Conservation (phyloP, 352 stramenopile genomes). For the Globisporangium nagaii region DNA sequence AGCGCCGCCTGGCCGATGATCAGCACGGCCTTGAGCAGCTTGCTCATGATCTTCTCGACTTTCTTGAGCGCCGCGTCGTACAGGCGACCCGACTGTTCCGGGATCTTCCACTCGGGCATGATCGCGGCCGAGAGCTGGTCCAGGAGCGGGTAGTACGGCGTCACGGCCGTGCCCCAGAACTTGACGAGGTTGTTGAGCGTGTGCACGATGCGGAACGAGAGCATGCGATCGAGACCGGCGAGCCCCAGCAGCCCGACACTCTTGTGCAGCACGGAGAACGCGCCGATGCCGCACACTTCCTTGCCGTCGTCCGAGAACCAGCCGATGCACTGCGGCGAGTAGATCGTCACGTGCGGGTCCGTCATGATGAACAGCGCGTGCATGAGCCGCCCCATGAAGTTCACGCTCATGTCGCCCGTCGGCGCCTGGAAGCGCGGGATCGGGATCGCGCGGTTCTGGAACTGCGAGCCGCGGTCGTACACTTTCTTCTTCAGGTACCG, state of each 20-base stretch:
- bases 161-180: slow-evolving; percentile 87
- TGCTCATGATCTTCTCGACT: slow-evolving; percentile 93
- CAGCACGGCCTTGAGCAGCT: slow-evolving; percentile 89
- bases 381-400: slow-evolving; percentile 93
- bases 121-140: slow-evolving; percentile 84
- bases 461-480: slow-evolving; percentile 87
- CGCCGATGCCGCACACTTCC: slow-evolving; percentile 87
- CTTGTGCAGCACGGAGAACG: slow-evolving; percentile 87
- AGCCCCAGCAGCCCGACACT: slow-evolving; percentile 90
- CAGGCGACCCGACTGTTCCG: slow-evolving; percentile 75
- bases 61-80: slow-evolving; percentile 91
- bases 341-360: slow-evolving; percentile 87
- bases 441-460: slow-evolving; percentile 88
- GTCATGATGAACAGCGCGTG: slow-evolving; percentile 92
- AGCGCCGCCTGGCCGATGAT: slow-evolving; percentile 93
- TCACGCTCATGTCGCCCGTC: slow-evolving; percentile 79
- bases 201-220: slow-evolving; percentile 91
- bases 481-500: slow-evolving; percentile 94
- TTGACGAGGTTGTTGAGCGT: slow-evolving; percentile 93
- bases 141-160: slow-evolving; percentile 85
- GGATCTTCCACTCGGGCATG: slow-evolving; percentile 86
- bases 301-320: slow-evolving; percentile 88
- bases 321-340: slow-evolving; percentile 88
- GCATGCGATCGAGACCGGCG: slow-evolving; percentile 89
- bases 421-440: slow-evolving; percentile 90